Base-by-base conservation (phyloP, 768 basidiomycete species). In the Gymnopilus junonius region DNA sequence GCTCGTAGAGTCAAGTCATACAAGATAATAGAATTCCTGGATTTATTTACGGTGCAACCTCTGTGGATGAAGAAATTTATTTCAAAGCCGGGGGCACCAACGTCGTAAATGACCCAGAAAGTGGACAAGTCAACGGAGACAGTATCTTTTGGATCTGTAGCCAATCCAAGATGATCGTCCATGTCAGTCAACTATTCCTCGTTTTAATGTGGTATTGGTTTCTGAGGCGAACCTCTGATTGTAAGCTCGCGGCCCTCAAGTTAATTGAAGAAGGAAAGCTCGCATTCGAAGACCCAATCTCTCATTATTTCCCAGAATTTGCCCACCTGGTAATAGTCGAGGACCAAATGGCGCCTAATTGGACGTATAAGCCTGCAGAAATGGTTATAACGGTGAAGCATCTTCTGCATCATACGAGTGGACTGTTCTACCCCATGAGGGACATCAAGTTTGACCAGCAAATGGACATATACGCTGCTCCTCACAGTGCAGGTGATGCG, bases 91-190 rank as follows among this genome's bases (percentile, higher is more conserved):
- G 66, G 27, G 74, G 77, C 10, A 57, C 55, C 43, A 62, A 63
- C 21, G 58, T 70, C 32, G 54, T 70, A n/a, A 65, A 69, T 42
- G 73, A 78, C 45, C 69, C 73, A 20, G 63, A 70, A 4, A 71
- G 70, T 37, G 73, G 67, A 1, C 46, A 58, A 8, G 60, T 77
- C 6, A 64, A 64, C 39, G 65, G 65, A 32, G 71, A 76, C 53
- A 70, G 68, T 20, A 56, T 77, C 14, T 76, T 76, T 59, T 77
- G 77, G 77, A 65, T 79, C n/a, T 78, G 77, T 62, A 79, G 78
- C 59, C 72, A 74, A 64, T 76, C 76, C 0, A 78, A 79, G 60
- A 58, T 78, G 48, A 62, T 77, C 23, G 68, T 70, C 12, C 68
- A 75, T 25, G 78, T 77, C 53, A 34, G 61, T 70, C 29, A 4